Evolutionary conservation across 176 grass and related monocot species (phyloP).

Genomic region (Bonia amplexicaulis): DNA sequence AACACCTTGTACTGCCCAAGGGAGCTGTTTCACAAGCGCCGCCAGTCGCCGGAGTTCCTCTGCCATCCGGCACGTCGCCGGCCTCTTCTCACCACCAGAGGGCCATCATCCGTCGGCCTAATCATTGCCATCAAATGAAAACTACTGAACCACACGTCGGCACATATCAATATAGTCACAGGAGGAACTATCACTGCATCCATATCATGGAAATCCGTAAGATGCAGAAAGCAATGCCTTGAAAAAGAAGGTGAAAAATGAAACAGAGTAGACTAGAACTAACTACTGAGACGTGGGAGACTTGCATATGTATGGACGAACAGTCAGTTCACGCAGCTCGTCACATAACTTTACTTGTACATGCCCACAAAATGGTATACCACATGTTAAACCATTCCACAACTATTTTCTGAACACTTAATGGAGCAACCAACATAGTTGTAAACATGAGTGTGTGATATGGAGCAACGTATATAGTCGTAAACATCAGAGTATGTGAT

Average conservation of each 20-base stretch:
- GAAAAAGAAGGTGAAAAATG: not conserved
- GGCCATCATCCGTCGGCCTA: not conserved
- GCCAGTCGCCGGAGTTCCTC: not conserved
- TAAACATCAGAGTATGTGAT: no score
- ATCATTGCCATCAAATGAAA: not conserved
- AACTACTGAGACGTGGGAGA: not conserved
- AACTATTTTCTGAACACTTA: not conserved
- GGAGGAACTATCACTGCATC: not conserved
- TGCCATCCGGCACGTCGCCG: not conserved
- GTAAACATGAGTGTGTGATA: not conserved
- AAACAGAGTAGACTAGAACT: no score
- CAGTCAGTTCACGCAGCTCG: no score
- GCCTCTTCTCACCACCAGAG: not conserved
- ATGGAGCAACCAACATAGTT: not conserved
- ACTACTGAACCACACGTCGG: no score
- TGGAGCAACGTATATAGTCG: no score
- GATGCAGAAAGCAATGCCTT: no score
- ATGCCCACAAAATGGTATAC: not conserved
- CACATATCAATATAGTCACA: not conserved
- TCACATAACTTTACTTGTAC: not conserved
- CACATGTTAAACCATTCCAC: not conserved
- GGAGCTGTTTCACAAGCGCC: not conserved
- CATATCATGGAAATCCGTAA: not conserved
- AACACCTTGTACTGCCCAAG: not conserved
- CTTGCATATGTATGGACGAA: not conserved